Conservation (phyloP, 768 basidiomycete genomes). For the Termitomyces sp. region DNA sequence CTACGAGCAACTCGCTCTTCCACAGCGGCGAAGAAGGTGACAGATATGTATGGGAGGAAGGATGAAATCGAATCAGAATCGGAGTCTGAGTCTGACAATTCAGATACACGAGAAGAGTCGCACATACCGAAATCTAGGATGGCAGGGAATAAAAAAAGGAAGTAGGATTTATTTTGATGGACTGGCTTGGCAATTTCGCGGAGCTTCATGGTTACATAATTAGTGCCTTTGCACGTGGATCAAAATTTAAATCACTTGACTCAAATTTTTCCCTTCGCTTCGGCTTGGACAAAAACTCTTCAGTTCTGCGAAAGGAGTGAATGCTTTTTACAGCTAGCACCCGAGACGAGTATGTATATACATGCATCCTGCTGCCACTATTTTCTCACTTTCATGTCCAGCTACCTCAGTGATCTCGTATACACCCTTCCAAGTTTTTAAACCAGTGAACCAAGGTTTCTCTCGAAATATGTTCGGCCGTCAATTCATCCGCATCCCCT, state of each 20-base stretch:
- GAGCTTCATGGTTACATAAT: slow-evolving; percentile 39
- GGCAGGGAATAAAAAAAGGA: slow-evolving; percentile 34
- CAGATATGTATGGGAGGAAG: slow-evolving; percentile 33
- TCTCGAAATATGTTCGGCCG: slow-evolving; percentile 49
- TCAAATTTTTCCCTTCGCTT: slow-evolving; percentile 1
- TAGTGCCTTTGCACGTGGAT: slow-evolving; percentile 16
- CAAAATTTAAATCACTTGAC: slow-evolving; percentile 10
- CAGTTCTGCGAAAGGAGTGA: slow-evolving; percentile 23
- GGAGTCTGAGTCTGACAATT: slow-evolving; percentile 41
- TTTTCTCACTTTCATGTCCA: slow-evolving; percentile 28
- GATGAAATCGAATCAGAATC: slow-evolving; percentile 29
- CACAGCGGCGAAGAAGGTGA: slow-evolving; percentile 19
- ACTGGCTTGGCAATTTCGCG: neutral
- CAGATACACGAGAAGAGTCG: slow-evolving; percentile 31
- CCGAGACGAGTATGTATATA: slow-evolving; percentile 71
- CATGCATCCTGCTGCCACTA: neutral
- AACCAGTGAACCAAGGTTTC: slow-evolving; percentile 16
- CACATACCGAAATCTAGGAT: slow-evolving; percentile 57
- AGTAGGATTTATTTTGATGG: slow-evolving; percentile 3
- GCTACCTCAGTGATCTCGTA: slow-evolving; percentile 88
- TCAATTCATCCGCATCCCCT: slow-evolving; percentile 41
- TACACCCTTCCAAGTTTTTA: slow-evolving; percentile 58
- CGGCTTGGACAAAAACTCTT: slow-evolving; percentile 13
- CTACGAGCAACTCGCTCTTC: slow-evolving; percentile 24
- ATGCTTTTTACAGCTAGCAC: slow-evolving; percentile 87